phyloP scores from a whole-genome alignment of 257 asterid species.

The Ophiorrhiza pumila region DNA sequence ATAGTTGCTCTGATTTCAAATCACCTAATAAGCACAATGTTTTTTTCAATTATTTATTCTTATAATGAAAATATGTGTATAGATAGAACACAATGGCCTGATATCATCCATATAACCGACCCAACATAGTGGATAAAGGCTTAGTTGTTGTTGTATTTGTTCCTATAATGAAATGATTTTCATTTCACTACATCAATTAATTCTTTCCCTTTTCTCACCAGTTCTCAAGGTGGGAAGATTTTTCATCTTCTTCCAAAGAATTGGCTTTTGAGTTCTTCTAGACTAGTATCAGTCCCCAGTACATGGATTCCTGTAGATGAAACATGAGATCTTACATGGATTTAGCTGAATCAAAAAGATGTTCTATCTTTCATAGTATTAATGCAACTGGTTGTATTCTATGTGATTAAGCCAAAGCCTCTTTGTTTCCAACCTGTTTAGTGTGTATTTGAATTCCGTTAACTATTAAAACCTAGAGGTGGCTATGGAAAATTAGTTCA shows the following conservation, averaged over 20 bases:
- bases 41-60: background rate
- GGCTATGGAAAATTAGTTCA: constrained; percentile 97
- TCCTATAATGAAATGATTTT: background rate
- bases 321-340: background rate
- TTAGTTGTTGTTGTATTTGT: no score
- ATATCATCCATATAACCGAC: no score
- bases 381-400: background rate
- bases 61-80: background rate
- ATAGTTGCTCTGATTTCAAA: background rate
- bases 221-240: background rate
- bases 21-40: background rate
- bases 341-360: background rate
- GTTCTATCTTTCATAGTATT: background rate
- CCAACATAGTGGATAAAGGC: no score
- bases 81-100: no score
- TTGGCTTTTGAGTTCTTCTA: background rate
- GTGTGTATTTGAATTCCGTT: constrained; percentile 28
- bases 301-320: background rate
- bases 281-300: background rate
- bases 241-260: background rate
- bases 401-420: background rate
- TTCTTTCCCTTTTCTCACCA: background rate
- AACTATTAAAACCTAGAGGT: constrained; percentile 78
- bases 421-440: background rate
- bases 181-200: background rate